These are phyloP conservation scores for Heteromeles arbutifolia DNA, from an alignment of 306 rosid genomes.

Conservation along the genomic window DNA sequence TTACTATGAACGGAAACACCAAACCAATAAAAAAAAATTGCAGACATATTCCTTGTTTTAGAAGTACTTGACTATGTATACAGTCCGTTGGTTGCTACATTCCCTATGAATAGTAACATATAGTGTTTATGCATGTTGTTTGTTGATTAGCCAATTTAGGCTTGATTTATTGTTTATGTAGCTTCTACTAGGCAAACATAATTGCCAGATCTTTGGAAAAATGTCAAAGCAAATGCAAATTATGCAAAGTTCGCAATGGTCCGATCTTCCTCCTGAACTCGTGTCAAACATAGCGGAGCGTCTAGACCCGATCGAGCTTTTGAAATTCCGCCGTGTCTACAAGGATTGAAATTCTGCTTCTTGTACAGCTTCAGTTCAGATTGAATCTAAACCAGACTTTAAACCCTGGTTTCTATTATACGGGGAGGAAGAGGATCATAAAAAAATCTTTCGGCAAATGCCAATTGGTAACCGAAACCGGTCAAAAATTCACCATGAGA, in stretches of 20 bases:
- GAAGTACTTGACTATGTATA: background rate
- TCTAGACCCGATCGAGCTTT: slow-evolving; percentile 14
- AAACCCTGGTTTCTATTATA: slow-evolving; percentile 22
- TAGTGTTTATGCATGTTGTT: too few species aligned
- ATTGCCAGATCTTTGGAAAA: background rate
- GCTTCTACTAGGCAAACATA: background rate
- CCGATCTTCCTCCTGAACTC: slow-evolving; percentile 21
- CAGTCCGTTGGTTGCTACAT: background rate
- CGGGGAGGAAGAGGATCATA: background rate
- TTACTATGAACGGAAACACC: background rate
- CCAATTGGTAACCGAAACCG: background rate
- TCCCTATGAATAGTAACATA: too few species aligned
- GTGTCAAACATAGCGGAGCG: background rate
- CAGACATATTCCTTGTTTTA: background rate
- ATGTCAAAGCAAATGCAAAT: background rate
- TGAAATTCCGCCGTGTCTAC: slow-evolving; percentile 27
- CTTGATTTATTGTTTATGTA: too few species aligned
- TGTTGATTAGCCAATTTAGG: too few species aligned
- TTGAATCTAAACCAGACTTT: background rate
- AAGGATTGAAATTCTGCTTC: slow-evolving; percentile 25
- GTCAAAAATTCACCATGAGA: background rate
- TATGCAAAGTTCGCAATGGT: slow-evolving; percentile 5
- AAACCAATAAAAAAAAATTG: background rate
- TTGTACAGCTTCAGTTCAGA: background rate
- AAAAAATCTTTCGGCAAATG: background rate